Percentiles rank a stretch among this genome's conserved stretches.
phyloP scores from a whole-genome alignment of 2,329 filamentous ascomycete genomes.

The Hymenoscyphus infarciens region DNA sequence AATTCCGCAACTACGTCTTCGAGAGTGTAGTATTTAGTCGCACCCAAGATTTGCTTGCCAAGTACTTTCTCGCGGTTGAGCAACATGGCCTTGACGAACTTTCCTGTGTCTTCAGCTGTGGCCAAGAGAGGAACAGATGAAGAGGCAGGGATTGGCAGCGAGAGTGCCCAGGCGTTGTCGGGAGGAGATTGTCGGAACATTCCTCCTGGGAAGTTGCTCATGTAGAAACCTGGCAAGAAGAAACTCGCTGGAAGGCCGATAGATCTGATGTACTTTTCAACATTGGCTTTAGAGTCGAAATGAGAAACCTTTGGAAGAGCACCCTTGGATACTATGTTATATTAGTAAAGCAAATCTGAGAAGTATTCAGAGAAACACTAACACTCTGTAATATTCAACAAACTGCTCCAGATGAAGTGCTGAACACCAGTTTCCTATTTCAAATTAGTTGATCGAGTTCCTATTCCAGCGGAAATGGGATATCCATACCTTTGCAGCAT shows the following conservation, averaged over 20 bases:
- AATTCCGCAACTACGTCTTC: constrained; percentile 41
- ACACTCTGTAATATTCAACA: constrained; percentile 41
- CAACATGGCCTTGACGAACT: constrained; percentile 35
- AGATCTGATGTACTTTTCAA: constrained; percentile 38
- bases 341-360: constrained; percentile 6
- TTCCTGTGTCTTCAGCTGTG: constrained; percentile 36
- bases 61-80: constrained; percentile 38
- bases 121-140: constrained; percentile 36
- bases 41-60: constrained; percentile 43
- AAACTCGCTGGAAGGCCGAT: constrained; percentile 46
- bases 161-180: constrained; percentile 33
- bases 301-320: constrained; percentile 40
- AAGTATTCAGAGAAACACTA: constrained; percentile 21
- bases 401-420: constrained; percentile 46
- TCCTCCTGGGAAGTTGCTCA: constrained; percentile 44
- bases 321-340: constrained; percentile 40
- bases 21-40: constrained; percentile 42
- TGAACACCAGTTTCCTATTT: constrained; percentile 40
- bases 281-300: constrained; percentile 38
- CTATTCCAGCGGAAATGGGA: neutral
- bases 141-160: constrained; percentile 30
- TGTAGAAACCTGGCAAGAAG: constrained; percentile 48
- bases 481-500: constrained; percentile 42
- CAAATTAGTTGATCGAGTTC: constrained; percentile 4
- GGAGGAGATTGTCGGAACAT: constrained; percentile 28